Conservation (phyloP, 108 stramenopile species). For the Nitzschia sp. region DNA sequence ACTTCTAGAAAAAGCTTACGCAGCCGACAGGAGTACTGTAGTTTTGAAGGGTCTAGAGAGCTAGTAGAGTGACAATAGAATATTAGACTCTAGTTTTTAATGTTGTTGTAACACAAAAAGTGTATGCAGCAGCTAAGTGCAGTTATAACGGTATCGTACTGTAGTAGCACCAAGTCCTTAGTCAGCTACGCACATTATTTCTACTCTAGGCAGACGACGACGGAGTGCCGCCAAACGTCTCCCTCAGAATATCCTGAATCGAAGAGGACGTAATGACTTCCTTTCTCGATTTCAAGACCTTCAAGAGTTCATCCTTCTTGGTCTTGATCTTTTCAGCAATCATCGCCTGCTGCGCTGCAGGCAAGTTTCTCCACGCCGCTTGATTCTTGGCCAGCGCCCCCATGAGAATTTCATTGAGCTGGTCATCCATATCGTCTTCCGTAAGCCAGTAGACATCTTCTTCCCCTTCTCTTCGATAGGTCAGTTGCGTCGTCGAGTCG, state of each 20-base stretch:
- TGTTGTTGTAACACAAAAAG: too few relatives aligned
- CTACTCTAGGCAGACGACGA: too few relatives aligned
- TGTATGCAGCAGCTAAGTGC: too few relatives aligned
- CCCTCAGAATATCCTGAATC: constrained; percentile 26
- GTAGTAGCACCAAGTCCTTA: too few relatives aligned
- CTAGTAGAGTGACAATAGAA: too few relatives aligned
- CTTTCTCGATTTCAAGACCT: constrained; percentile 10
- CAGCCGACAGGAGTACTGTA: too few relatives aligned
- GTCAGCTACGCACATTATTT: too few relatives aligned
- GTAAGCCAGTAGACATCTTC: constrained; percentile 31
- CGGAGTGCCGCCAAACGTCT: not conserved
- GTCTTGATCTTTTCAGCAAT: constrained; percentile 39
- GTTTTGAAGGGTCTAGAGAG: too few relatives aligned
- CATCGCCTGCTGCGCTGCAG: constrained; percentile 39
- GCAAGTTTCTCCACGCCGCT: constrained; percentile 21
- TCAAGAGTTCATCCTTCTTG: constrained; percentile 40
- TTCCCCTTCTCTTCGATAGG: constrained; percentile 12
- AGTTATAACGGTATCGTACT: too few relatives aligned
- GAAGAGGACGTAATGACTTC: constrained; percentile 35
- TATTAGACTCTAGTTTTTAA: too few relatives aligned
- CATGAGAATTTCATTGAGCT: constrained; percentile 41
- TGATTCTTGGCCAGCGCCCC: constrained; percentile 33
- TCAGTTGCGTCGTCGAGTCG: constrained; percentile 19
- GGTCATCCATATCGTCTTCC: constrained; percentile 36
- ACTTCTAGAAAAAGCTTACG: too few relatives aligned